Percentiles rank a stretch among this genome's conserved stretches.
phyloP scores from a whole-genome alignment of 2,329 filamentous ascomycete species.

The Colletotrichum ledebouriae region DNA sequence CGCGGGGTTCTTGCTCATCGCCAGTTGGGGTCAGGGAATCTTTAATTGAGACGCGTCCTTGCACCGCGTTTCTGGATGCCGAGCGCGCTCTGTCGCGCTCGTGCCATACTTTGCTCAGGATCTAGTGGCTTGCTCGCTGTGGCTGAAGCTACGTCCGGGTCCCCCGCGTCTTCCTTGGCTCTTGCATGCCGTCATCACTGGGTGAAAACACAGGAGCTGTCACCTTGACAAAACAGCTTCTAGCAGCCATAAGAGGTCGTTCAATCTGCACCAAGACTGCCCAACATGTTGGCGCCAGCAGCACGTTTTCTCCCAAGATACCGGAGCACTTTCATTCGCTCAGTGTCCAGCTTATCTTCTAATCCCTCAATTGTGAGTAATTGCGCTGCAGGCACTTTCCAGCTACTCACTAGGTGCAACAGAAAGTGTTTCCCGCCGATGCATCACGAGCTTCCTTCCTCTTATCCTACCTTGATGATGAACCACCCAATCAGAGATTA shows the following conservation, averaged over 20 bases:
- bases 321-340: constrained; percentile 46
- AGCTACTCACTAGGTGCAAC: background rate
- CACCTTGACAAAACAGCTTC: constrained; percentile 25
- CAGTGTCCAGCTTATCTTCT: constrained; percentile 61
- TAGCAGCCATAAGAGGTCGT: background rate
- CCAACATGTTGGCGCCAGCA: constrained; percentile 50
- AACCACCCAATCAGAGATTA: constrained; percentile 66
- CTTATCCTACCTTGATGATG: constrained; percentile 70
- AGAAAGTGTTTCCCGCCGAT: constrained; percentile 71
- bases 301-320: constrained; percentile 45
- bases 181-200: constrained; percentile 12
- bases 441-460: constrained; percentile 62
- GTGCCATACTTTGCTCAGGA: background rate
- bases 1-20: background rate
- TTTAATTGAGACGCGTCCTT: constrained; percentile 44
- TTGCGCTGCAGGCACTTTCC: background rate
- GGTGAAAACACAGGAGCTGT: constrained; percentile 17
- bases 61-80: constrained; percentile 16
- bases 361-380: constrained; percentile 68
- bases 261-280: constrained; percentile 3
- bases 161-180: background rate
- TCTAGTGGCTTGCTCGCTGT: background rate
- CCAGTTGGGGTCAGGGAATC: background rate
- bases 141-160: background rate
- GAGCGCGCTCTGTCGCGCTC: constrained; percentile 8